A percentile compares a stretch with the other conserved stretches of the same genome.
Evolutionary conservation across 2,329 filamentous ascomycete genomes (phyloP).

Genomic region (Cryphonectria radicalis): DNA sequence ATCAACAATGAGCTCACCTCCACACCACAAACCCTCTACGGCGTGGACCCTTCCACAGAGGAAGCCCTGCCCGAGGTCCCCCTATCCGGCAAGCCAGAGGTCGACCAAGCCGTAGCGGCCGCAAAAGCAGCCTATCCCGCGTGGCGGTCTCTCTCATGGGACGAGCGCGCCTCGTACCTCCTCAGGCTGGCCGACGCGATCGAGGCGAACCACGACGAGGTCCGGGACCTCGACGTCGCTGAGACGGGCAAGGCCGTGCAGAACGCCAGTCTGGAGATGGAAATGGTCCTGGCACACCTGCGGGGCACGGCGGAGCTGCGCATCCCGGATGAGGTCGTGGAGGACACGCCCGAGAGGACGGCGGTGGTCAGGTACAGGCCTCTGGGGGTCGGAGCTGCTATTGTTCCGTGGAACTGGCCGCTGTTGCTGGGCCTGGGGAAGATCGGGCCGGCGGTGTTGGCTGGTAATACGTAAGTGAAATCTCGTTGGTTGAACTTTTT

Average conservation of each 20-base stretch:
- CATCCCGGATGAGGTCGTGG: constrained; percentile 29
- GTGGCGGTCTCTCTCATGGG: constrained; percentile 40
- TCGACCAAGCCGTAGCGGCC: constrained; percentile 51
- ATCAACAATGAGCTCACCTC: constrained; percentile 52
- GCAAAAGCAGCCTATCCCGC: constrained; percentile 51
- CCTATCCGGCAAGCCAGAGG: constrained; percentile 48
- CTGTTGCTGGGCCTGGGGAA: constrained; percentile 42
- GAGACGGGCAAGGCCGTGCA: constrained; percentile 30
- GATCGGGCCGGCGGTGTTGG: constrained; percentile 59
- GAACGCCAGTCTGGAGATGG: constrained; percentile 28
- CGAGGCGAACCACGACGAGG: constrained; percentile 28
- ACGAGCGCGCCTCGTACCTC: constrained; percentile 25
- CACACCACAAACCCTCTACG: constrained; percentile 49
- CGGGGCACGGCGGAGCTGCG: constrained; percentile 26
- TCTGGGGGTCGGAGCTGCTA: constrained; percentile 49
- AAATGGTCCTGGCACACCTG: constrained; percentile 21
- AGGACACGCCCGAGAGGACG: constrained; percentile 22
- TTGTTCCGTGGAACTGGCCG: constrained; percentile 54
- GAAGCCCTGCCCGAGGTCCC: constrained; percentile 53
- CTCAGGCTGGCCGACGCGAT: constrained; percentile 25
- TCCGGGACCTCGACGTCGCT: constrained; percentile 26
- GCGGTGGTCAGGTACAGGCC: constrained; percentile 33
- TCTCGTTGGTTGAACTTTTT: background rate
- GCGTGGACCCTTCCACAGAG: constrained; percentile 53
- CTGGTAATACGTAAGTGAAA: constrained; percentile 41